Conservation (phyloP, 1,139 yeast genomes). For the Zygoascus sp. region DNA sequence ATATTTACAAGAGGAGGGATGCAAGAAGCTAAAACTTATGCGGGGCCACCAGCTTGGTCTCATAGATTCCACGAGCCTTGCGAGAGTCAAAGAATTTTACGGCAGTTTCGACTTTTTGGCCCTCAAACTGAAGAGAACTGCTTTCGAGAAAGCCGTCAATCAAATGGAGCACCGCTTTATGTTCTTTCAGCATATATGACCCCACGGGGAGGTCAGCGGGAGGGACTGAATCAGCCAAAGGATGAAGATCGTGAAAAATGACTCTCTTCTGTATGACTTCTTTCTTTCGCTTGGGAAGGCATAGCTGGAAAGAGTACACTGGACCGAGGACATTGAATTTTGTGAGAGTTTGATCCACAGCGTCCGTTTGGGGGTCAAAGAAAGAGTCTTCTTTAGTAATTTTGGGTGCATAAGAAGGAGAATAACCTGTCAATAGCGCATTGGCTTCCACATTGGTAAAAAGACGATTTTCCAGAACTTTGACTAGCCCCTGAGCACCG, state of each 20-base stretch:
- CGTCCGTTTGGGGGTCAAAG: conserved; percentile 44
- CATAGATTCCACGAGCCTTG: conserved; percentile 5
- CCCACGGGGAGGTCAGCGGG: not conserved
- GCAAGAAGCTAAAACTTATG: not conserved
- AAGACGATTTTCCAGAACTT: conserved; percentile 40
- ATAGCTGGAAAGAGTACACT: conserved; percentile 41
- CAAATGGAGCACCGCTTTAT: not conserved
- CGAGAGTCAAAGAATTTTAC: conserved; percentile 4
- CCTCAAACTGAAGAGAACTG: conserved; percentile 4
- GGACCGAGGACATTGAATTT: conserved; percentile 57
- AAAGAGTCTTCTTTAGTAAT: conserved; percentile 41
- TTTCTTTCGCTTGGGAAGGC: conserved; percentile 12
- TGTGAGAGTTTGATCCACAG: conserved; percentile 43
- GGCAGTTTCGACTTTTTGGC: conserved; percentile 10
- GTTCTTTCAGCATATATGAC: not conserved
- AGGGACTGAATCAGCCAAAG: not conserved
- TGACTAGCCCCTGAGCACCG: conserved; percentile 57
- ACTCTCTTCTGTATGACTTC: conserved; percentile 9
- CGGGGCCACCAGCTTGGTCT: not conserved
- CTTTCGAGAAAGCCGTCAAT: conserved; percentile 3
- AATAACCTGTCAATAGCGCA: conserved; percentile 24
- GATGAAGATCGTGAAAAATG: conserved; percentile 8
- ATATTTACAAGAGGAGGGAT: not conserved
- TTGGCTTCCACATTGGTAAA: conserved; percentile 29
- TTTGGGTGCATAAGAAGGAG: conserved; percentile 56